phyloP scores from a whole-genome alignment of 148 eudicot species.

The Limonium bicolor region DNA sequence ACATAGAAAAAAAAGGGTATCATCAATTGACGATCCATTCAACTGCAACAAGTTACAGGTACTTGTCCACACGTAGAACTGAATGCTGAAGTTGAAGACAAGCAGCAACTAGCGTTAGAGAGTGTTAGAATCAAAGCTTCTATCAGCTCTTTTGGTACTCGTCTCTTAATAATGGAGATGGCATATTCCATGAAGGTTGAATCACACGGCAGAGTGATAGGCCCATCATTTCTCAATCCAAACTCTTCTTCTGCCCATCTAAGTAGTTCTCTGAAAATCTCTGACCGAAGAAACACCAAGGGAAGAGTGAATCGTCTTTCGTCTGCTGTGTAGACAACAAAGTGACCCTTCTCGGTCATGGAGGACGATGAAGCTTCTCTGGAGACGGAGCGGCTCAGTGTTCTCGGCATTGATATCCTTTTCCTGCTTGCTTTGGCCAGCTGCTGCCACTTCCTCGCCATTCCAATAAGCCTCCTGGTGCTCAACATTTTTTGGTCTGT shows the following conservation, averaged over 20 bases:
- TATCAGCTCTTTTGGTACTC: conserved; percentile 9
- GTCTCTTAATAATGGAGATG: conserved; percentile 17
- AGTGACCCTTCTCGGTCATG: conserved; percentile 18
- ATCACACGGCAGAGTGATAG: conserved; percentile 31
- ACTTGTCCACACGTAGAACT: no score
- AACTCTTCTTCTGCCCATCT: conserved; percentile 32
- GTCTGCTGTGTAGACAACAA: conserved; percentile 19
- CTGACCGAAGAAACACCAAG: conserved; percentile 13
- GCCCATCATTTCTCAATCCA: conserved; percentile 23
- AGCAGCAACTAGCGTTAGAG: no score
- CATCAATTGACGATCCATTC: no score
- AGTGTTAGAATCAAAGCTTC: conserved; percentile 16
- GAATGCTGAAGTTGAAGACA: no score
- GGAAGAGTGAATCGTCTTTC: conserved; percentile 17
- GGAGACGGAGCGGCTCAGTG: no score
- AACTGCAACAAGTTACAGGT: no score
- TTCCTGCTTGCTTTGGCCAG: conserved; percentile 14
- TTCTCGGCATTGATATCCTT: not conserved
- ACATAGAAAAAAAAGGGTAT: no score
- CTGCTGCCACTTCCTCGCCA: conserved; percentile 28
- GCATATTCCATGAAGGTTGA: conserved; percentile 16
- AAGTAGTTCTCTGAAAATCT: conserved; percentile 19
- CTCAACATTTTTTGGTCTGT: not conserved
- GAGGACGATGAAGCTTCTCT: not conserved
- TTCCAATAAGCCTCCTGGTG: conserved; percentile 13